These are phyloP conservation scores for Thielaviopsis punctulata DNA, from an alignment of 2,329 filamentous ascomycete genomes.

Conservation along the genomic window DNA sequence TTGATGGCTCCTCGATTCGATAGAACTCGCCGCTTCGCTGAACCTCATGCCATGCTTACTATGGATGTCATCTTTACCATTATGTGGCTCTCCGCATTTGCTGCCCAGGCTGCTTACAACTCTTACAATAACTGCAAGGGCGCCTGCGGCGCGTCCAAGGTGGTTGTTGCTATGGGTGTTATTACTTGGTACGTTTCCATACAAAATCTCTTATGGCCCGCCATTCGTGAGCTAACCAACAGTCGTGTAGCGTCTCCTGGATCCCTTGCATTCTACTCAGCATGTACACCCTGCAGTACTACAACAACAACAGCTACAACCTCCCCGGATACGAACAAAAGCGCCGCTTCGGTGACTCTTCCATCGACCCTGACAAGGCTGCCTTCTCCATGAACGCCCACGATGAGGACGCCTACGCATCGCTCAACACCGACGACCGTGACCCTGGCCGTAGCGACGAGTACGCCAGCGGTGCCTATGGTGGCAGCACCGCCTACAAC, in stretches of 20 bases:
- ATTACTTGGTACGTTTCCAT: conserved; percentile 39
- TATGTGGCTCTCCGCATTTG: conserved; percentile 50
- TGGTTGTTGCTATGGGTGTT: conserved; percentile 43
- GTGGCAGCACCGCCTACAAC: conserved; percentile 22
- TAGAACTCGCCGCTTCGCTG: conserved; percentile 41
- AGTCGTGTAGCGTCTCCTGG: conserved; percentile 35
- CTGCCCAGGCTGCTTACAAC: conserved; percentile 48
- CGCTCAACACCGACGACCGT: conserved; percentile 39
- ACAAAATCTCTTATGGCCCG: neutral
- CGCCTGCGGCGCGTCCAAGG: conserved; percentile 44
- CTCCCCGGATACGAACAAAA: conserved; percentile 43
- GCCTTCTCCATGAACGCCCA: conserved; percentile 52
- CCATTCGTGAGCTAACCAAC: conserved; percentile 11
- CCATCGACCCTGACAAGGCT: conserved; percentile 50
- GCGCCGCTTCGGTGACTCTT: conserved; percentile 22
- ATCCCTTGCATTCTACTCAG: conserved; percentile 35
- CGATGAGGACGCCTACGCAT: conserved; percentile 48
- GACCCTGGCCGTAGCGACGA: conserved; percentile 22
- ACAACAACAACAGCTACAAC: conserved; percentile 37
- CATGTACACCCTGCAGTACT: conserved; percentile 43
- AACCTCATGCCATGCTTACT: conserved; percentile 42
- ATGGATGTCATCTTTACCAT: conserved; percentile 41
- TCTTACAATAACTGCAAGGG: conserved; percentile 34
- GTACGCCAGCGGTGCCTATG: conserved; percentile 20
- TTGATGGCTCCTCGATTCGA: conserved; percentile 46